Evolutionary conservation across 441 rosid genomes (phyloP), one percentile per base, ranked within the genome.

Genomic region (Cnidoscolus chayamansa): DNA sequence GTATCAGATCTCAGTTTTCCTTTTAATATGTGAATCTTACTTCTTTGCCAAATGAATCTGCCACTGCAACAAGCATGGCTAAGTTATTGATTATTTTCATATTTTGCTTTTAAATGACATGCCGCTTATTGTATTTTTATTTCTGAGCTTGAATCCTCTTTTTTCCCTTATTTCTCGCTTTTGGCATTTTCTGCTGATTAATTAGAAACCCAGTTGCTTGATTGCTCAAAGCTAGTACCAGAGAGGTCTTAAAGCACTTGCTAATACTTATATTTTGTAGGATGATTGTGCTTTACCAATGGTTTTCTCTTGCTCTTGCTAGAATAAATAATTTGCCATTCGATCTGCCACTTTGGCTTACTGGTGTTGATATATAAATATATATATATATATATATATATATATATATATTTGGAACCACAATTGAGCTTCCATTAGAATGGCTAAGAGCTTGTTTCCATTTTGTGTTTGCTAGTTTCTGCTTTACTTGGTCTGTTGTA

Each of bases 1-100:
- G 13, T 47, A 15, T 70, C 58, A 31, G 65, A 70, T 70, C 73
- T 70, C 65, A 57, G 32, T 2, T 54, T 1, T 17, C 32, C 12
- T 40, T 40, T 40, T 40, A 7, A 3, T 5, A 6, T 51, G 3
- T 15, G 49, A 17, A 3, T 62, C 12, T 63, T 63, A 9, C 17
- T 32, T 17, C 3, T 53, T 32, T 17, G 9, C 19, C 51, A 4
- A 19, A 20, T 68, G 15, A 20, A 11, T 60, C 19, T 10, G 30
- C 30, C 8, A 16, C 30, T 55, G 11, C 30, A 55, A 25, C 30
- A 25, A 35, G 7, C 37, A 58, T 58, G 15, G 2, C 12, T n/a
- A 11, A n/a, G 16, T 7, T 30, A 30, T 30, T 25, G 12, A 4
- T 12, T 58, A 0, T 63, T 40, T 20, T 63, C 50, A 37, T 30